These are phyloP conservation scores for Sphaerulina populicola DNA, from an alignment of 2,329 filamentous ascomycete species.

Conservation along the genomic window DNA sequence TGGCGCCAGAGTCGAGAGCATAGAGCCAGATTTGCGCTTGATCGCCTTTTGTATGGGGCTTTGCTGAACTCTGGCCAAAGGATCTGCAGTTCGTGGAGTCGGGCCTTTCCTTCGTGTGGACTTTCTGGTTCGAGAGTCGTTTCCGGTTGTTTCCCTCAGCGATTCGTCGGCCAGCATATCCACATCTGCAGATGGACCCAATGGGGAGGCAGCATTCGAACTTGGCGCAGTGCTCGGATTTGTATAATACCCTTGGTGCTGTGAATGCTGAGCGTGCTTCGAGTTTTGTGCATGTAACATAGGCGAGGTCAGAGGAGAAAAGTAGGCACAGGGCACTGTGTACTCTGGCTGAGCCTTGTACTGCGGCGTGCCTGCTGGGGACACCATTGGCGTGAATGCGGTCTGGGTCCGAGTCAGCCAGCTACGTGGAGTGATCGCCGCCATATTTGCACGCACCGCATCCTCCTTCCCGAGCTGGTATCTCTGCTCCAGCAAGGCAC, in stretches of 20 bases:
- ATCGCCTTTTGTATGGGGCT: constrained; percentile 65
- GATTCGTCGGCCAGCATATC: constrained; percentile 37
- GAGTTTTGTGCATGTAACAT: constrained; percentile 63
- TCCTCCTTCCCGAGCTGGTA: constrained; percentile 62
- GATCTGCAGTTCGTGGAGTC: constrained; percentile 41
- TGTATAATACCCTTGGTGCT: constrained; percentile 37
- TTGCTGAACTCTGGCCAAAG: constrained; percentile 50
- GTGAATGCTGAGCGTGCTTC: constrained; percentile 37
- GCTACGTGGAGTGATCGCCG: constrained; percentile 11
- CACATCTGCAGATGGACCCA: constrained; percentile 37
- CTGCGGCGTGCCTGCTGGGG: constrained; percentile 73
- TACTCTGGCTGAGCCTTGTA: constrained; percentile 52
- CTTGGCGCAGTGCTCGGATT: constrained; percentile 48
- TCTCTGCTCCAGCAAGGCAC: constrained; percentile 55
- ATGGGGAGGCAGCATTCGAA: constrained; percentile 43
- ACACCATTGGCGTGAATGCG: constrained; percentile 67
- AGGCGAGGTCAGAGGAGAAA: constrained; percentile 74
- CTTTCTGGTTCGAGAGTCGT: constrained; percentile 38
- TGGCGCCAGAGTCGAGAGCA: constrained; percentile 38
- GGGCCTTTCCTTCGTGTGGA: constrained; percentile 42
- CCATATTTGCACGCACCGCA: constrained; percentile 48
- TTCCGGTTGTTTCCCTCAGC: constrained; percentile 14
- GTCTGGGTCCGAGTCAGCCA: constrained; percentile 20
- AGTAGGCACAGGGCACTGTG: constrained; percentile 62
- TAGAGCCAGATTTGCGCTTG: constrained; percentile 40